A percentile compares a stretch with the other conserved stretches of the same genome.
These are phyloP conservation scores for Neofusicoccum sp. DNA, from an alignment of 2,329 filamentous ascomycete genomes.

Conservation along the genomic window DNA sequence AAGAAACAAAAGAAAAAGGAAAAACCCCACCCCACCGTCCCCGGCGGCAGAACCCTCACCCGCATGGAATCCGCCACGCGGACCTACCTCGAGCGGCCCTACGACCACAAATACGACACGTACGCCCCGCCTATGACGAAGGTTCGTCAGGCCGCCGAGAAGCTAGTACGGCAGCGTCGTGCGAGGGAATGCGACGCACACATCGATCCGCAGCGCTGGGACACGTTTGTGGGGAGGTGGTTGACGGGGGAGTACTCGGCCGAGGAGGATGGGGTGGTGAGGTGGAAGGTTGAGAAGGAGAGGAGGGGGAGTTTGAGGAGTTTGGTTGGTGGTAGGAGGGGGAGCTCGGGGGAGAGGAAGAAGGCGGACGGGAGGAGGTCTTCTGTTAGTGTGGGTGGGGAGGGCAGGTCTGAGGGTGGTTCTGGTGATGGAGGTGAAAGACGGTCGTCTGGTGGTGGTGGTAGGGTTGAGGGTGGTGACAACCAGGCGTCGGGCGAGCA, in stretches of 20 bases:
- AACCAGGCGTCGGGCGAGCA: too few species aligned
- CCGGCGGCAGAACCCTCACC: conserved; percentile 44
- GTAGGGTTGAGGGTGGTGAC: too few species aligned
- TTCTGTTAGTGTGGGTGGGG: too few species aligned
- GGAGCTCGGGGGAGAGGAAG: background rate
- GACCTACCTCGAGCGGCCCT: conserved; percentile 41
- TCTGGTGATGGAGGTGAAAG: too few species aligned
- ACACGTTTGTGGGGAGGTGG: conserved; percentile 40
- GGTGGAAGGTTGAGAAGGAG: background rate
- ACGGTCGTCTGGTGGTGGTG: too few species aligned
- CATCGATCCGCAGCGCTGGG: conserved; percentile 35
- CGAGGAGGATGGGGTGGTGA: conserved; percentile 22
- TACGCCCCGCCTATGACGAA: conserved; percentile 47
- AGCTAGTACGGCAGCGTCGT: conserved; percentile 46
- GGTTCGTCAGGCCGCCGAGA: conserved; percentile 48
- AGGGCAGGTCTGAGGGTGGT: too few species aligned
- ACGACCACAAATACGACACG: conserved; percentile 38
- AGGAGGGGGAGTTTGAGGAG: background rate
- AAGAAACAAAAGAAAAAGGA: background rate
- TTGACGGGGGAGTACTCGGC: conserved; percentile 33
- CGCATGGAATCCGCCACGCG: conserved; percentile 45
- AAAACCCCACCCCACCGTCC: conserved; percentile 24
- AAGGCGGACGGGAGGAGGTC: background rate
- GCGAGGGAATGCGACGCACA: conserved; percentile 40
- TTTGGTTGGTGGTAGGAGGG: background rate